A percentile compares a stretch with the other conserved stretches of the same genome.
phyloP scores from a whole-genome alignment of 352 stramenopile species.

The Globisporangium takayamanum region DNA sequence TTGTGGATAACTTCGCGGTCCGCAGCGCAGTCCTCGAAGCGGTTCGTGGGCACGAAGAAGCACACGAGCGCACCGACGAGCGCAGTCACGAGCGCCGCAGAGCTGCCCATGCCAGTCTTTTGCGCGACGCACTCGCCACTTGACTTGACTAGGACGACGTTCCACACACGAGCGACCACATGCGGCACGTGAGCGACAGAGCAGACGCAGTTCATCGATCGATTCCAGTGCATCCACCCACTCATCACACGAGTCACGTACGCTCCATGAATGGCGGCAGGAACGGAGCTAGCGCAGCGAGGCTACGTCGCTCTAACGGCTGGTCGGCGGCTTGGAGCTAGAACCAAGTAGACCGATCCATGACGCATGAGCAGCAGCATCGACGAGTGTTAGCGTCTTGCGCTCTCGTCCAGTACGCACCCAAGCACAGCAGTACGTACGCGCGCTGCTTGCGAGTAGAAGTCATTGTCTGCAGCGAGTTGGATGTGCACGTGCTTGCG shows the following conservation, averaged over 20 bases:
- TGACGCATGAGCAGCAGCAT: no score
- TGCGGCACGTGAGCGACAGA: neutral
- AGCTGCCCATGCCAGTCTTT: constrained; percentile 96
- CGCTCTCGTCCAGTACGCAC: neutral
- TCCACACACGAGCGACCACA: no score
- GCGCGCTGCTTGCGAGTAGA: constrained; percentile 91
- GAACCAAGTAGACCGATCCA: neutral
- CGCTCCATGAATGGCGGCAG: constrained; percentile 58
- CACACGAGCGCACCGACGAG: constrained; percentile 86
- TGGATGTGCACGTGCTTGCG: constrained; percentile 51
- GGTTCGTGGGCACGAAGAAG: constrained; percentile 66
- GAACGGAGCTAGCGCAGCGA: constrained; percentile 78
- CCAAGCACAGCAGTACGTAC: constrained; percentile 13
- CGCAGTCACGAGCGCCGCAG: constrained; percentile 92
- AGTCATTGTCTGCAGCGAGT: constrained; percentile 95
- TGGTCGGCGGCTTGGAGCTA: constrained; percentile 68
- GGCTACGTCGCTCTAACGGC: constrained; percentile 46
- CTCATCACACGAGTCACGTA: neutral
- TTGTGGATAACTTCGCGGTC: constrained; percentile 86
- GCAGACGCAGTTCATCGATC: neutral
- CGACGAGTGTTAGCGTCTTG: no score
- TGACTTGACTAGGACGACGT: constrained; percentile 18
- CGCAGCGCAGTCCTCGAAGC: constrained; percentile 15
- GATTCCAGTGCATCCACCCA: neutral
- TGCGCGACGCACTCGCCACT: constrained; percentile 52